Percentiles rank a stretch among this genome's conserved stretches.
Evolutionary conservation across 345 rosid genomes (phyloP).

Genomic region (Gynandropsis gynandra): DNA sequence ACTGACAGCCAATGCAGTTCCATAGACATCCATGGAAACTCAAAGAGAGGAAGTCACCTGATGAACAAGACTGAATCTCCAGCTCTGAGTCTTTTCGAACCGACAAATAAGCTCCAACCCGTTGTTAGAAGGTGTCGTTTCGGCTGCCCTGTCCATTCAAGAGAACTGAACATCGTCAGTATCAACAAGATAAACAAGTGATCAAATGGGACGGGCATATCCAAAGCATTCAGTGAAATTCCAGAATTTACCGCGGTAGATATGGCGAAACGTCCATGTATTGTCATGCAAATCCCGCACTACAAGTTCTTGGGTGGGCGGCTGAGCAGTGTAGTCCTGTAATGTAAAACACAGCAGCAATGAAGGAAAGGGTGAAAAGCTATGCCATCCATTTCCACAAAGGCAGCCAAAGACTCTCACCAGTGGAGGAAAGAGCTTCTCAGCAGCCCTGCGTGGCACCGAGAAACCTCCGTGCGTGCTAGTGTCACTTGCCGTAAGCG

Average conservation of each 20-base stretch:
- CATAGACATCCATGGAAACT: not conserved
- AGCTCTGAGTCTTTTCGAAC: conserved; percentile 90
- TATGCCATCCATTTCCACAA: not conserved
- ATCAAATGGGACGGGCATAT: no score
- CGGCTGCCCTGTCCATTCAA: conserved; percentile 72
- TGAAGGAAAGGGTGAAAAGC: not conserved
- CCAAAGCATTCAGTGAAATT: not conserved
- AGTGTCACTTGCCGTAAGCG: conserved; percentile 91
- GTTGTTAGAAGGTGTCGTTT: conserved; percentile 96
- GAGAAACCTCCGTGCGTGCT: conserved; percentile 99
- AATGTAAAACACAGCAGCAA: conserved; percentile 3
- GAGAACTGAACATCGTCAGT: conserved; percentile 6
- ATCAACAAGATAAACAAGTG: not conserved
- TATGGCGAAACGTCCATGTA: conserved; percentile 96
- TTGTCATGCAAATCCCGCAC: conserved; percentile 89
- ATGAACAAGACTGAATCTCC: conserved; percentile 96
- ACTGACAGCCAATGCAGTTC: not conserved
- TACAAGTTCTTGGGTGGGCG: conserved; percentile 94
- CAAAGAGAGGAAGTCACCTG: conserved; percentile 39
- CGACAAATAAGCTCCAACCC: conserved; percentile 96
- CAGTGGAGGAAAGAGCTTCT: conserved; percentile 91
- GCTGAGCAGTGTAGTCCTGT: conserved; percentile 91
- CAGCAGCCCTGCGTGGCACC: conserved; percentile 97
- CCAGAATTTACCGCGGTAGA: conserved; percentile 57
- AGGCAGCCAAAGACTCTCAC: conserved; percentile 32